Evolutionary conservation across 441 rosid species (phyloP).

Genomic region (Aquilaria agallochum): DNA sequence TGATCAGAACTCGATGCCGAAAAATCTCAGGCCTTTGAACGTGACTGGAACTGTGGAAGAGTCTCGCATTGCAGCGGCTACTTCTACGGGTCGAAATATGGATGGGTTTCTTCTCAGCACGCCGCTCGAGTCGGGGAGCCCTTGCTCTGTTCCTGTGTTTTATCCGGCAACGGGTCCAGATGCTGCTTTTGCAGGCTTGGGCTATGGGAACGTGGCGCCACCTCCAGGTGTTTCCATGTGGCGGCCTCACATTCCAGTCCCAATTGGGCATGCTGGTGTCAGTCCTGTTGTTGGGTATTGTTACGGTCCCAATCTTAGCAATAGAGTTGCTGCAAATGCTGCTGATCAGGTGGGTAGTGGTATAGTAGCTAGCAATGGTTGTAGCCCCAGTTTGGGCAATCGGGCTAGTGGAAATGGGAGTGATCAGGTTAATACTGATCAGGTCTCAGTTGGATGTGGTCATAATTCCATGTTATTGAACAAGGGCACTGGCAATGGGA

Average conservation of each 20-base stretch:
- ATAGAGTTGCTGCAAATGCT: constrained; percentile 32
- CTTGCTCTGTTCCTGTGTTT: constrained; percentile 36
- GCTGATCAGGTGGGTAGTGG: constrained; percentile 40
- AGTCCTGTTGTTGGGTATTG: constrained; percentile 34
- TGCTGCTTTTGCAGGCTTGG: constrained; percentile 41
- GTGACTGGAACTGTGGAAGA: constrained; percentile 42
- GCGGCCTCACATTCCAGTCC: constrained; percentile 31
- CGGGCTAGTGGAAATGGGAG: constrained; percentile 35
- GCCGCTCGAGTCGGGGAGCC: constrained; percentile 23
- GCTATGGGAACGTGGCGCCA: constrained; percentile 29
- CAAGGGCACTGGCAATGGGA: constrained; percentile 22
- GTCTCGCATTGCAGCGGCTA: constrained; percentile 31
- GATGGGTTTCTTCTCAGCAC: constrained; percentile 29
- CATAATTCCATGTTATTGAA: constrained; percentile 21
- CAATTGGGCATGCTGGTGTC: constrained; percentile 33
- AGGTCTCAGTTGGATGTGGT: constrained; percentile 20
- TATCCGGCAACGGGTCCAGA: constrained; percentile 38
- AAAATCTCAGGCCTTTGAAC: constrained; percentile 42
- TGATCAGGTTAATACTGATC: constrained; percentile 35
- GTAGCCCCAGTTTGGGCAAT: constrained; percentile 30
- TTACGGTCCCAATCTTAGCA: constrained; percentile 32
- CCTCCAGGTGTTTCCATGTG: constrained; percentile 29
- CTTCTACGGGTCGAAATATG: constrained; percentile 19
- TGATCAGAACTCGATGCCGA: constrained; percentile 48
- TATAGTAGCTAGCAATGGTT: constrained; percentile 30